Base-by-base conservation (phyloP, 2,329 filamentous ascomycete species). In the Hypoxylon sp. region DNA sequence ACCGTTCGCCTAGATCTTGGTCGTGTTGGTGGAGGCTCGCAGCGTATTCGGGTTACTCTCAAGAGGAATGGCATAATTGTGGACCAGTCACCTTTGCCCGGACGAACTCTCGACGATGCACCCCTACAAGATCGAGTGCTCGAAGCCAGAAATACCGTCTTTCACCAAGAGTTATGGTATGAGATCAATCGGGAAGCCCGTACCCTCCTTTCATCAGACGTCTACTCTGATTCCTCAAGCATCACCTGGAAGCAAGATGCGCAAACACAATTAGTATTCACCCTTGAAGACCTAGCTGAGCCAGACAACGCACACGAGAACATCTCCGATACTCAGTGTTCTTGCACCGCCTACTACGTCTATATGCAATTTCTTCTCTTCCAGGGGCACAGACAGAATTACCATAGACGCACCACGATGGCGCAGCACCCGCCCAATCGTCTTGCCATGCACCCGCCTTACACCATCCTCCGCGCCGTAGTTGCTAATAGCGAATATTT, bases 91-190 rank as follows among this genome's bases (percentile, higher is more conserved):
- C 76, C 78, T 30, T 76, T 85, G 9, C 86, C 87, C 3, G 82
- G 84, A 45, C 84, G 86, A 1, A 80, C 88, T 4, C 82, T 84
- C 25, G 84, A 88, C 36, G 86, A 90, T 38, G 83, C 85, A 2
- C 83, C 86, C 1, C 82, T 94, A 7, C 89, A 93, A 71, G 84
- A 88, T 30, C 86, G 90, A 9, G 92, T 97, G 32, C 87, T 90
- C 17, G 88, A 92, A 73, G 91, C 93, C 2, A 86, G 93, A 62
- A 91, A 96, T 78, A 93, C 91, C 53, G 85, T 95, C 19, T 94
- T 93, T 73, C 89, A 92, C 28, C 90, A 94, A 75, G 96, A 99
- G 77, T 82, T 99, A 1, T 98, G 94, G 86, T 90, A 97, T 73
- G 96, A 99, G 79, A 84, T 98, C 65, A 90, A 91, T 57, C 87